These are phyloP conservation scores for Trichomonas gallinae DNA, from an alignment of 208 protist species.

Conservation along the genomic window DNA sequence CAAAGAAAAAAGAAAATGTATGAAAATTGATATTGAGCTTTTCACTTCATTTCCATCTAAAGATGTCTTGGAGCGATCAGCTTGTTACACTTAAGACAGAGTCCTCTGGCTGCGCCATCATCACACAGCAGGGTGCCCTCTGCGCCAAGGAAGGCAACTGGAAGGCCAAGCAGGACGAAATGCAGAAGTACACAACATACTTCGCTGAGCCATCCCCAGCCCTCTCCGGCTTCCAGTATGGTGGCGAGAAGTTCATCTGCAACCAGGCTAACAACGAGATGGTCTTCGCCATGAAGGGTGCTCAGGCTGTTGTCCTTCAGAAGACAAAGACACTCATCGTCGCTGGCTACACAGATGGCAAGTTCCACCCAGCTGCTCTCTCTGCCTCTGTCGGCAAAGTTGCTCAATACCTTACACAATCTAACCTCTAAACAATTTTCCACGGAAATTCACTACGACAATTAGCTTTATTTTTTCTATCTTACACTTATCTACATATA, in stretches of 20 bases:
- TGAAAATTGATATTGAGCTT: neutral
- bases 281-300: neutral
- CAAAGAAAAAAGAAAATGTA: neutral
- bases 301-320: neutral
- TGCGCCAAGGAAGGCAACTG: neutral
- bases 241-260: neutral
- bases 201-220: neutral
- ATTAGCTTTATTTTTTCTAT: neutral
- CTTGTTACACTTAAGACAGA: neutral
- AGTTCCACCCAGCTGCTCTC: neutral
- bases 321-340: slow-evolving; percentile 8
- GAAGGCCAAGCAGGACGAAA: neutral
- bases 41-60: neutral
- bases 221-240: neutral
- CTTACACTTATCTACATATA: no score
- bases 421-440: neutral
- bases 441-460: neutral
- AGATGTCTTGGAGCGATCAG: neutral
- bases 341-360: neutral
- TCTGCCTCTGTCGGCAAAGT: neutral
- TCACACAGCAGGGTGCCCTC: neutral
- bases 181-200: neutral
- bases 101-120: neutral
- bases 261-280: neutral
- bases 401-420: neutral